These are phyloP conservation scores for Schizochytrium sp. DNA, from an alignment of 108 stramenopile genomes.

Conservation along the genomic window DNA sequence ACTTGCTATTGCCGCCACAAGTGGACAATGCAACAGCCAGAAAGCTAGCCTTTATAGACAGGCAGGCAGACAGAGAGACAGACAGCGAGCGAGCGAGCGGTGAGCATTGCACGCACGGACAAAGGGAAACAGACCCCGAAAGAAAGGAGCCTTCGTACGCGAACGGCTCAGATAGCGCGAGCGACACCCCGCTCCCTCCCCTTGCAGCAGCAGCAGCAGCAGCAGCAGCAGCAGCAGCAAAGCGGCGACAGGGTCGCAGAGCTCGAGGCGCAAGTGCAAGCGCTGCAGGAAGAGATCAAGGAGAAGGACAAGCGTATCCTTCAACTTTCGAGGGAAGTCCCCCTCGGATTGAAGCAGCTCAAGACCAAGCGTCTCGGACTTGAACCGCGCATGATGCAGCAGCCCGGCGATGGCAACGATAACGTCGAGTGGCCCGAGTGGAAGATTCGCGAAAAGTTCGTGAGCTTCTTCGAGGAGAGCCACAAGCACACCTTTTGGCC, in stretches of 20 bases:
- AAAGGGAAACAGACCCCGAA: too few relatives aligned
- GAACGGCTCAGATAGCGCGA: too few relatives aligned
- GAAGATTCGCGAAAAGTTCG: conserved; percentile 86
- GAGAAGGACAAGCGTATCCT: background rate
- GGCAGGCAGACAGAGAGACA: too few relatives aligned
- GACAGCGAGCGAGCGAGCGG: too few relatives aligned
- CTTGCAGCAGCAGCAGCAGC: too few relatives aligned
- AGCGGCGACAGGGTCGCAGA: background rate
- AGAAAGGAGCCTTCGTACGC: too few relatives aligned
- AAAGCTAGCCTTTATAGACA: too few relatives aligned
- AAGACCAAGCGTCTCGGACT: background rate
- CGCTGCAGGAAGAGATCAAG: background rate
- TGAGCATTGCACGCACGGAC: too few relatives aligned
- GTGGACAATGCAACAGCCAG: too few relatives aligned
- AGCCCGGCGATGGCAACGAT: background rate
- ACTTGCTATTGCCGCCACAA: too few relatives aligned
- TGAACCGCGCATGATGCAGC: background rate
- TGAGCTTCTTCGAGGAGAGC: conserved; percentile 76
- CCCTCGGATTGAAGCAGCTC: background rate
- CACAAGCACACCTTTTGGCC: conserved; percentile 73
- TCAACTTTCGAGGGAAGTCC: background rate
- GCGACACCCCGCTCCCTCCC: too few relatives aligned
- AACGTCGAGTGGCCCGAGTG: conserved; percentile 75
- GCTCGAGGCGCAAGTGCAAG: background rate
- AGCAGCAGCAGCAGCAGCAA: background rate